Evolutionary conservation across 1,284 basidiomycete species (phyloP).

Genomic region (Apiotrichum siamense): DNA sequence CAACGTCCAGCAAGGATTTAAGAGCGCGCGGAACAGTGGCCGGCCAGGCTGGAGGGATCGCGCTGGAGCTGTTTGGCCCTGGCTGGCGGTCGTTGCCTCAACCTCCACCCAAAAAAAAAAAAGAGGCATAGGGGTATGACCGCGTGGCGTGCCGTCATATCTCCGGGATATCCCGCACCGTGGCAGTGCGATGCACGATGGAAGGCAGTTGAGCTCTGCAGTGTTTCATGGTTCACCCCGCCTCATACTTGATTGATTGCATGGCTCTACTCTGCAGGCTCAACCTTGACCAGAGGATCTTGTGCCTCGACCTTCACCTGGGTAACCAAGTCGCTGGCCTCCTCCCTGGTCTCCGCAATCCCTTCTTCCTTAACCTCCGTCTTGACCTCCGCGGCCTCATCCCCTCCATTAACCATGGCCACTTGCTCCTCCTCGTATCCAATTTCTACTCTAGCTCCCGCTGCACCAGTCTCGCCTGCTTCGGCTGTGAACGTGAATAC

Average conservation of each 20-base stretch:
- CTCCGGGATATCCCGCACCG: too few relatives aligned
- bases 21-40: too few relatives aligned
- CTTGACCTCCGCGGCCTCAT: neutral
- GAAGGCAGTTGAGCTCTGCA: too few relatives aligned
- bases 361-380: neutral
- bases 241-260: too few relatives aligned
- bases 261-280: neutral
- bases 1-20: neutral
- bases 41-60: too few relatives aligned
- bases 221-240: too few relatives aligned
- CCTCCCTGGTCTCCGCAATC: neutral
- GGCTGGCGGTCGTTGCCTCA: too few relatives aligned
- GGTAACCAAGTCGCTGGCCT: neutral
- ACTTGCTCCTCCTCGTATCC: conserved; percentile 52
- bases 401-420: neutral
- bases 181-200: too few relatives aligned
- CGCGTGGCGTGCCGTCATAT: too few relatives aligned
- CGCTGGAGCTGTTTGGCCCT: too few relatives aligned
- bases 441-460: conserved; percentile 26
- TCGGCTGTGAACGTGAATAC: conserved; percentile 47
- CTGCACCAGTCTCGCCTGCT: conserved; percentile 9
- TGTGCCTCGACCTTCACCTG: neutral
- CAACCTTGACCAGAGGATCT: neutral
- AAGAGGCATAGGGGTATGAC: too few relatives aligned
- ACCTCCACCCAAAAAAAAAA: too few relatives aligned